These are phyloP conservation scores for Apiospora pterosperma DNA, from an alignment of 2,329 filamentous ascomycete genomes.

Conservation along the genomic window DNA sequence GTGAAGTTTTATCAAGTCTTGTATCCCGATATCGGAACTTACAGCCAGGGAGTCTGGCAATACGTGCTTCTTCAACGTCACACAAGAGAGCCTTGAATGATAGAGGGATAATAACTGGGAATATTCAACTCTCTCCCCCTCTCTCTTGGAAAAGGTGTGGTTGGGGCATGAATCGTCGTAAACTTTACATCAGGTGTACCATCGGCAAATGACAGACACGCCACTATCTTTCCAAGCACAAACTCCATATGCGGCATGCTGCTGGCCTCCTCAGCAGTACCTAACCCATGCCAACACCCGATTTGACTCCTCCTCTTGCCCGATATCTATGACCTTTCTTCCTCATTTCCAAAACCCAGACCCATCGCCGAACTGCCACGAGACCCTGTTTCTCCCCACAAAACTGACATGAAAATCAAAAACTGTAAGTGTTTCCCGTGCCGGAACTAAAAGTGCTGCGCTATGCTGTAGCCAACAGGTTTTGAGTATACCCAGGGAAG, in stretches of 20 bases:
- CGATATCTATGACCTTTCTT: not conserved
- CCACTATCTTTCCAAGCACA: not conserved
- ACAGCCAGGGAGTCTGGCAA: too few relatives aligned
- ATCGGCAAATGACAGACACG: not conserved
- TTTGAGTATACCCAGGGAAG: not conserved
- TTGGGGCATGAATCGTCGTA: not conserved
- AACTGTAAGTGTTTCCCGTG: not conserved
- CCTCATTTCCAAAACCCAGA: not conserved
- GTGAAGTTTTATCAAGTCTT: too few relatives aligned
- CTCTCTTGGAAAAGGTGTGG: not conserved
- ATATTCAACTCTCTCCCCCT: too few relatives aligned
- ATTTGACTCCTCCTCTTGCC: not conserved
- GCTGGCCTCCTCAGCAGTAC: not conserved
- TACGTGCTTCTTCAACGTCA: too few relatives aligned
- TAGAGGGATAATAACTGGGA: not conserved
- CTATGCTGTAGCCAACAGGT: slow-evolving; percentile 2
- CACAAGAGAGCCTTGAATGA: not conserved
- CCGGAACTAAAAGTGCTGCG: not conserved
- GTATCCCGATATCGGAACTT: too few relatives aligned
- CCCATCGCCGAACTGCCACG: not conserved
- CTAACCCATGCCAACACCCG: not conserved
- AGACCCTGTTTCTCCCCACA: not conserved
- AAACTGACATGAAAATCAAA: not conserved
- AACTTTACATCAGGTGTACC: not conserved
- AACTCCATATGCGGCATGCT: not conserved